These are phyloP conservation scores for Epichloe hybrida DNA, from an alignment of 2,329 filamentous ascomycete genomes.

Conservation along the genomic window DNA sequence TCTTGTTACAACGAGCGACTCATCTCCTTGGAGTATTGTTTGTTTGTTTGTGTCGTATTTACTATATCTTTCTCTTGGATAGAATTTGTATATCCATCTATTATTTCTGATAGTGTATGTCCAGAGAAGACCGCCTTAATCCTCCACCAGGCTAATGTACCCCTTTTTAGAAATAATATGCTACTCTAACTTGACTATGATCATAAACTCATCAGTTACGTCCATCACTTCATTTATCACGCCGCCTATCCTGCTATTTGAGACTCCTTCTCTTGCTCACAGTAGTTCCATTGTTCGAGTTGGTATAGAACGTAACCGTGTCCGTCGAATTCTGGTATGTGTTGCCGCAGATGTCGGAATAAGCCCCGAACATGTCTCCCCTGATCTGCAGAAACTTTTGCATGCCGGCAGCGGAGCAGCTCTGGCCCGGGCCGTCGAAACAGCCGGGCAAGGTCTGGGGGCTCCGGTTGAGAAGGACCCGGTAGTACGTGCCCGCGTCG, in stretches of 20 bases:
- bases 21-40: no score
- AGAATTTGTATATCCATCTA: no score
- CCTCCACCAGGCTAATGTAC: no score
- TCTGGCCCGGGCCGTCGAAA: slow-evolving; percentile 29
- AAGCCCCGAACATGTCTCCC: slow-evolving; percentile 24
- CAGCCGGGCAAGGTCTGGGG: slow-evolving; percentile 29
- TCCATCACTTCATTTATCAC: background rate
- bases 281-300: slow-evolving; percentile 14
- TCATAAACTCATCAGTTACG: no score
- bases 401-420: slow-evolving; percentile 27
- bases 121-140: no score
- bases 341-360: slow-evolving; percentile 25
- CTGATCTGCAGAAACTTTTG: slow-evolving; percentile 24
- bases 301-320: slow-evolving; percentile 19
- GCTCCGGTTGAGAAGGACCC: slow-evolving; percentile 30
- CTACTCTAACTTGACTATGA: no score
- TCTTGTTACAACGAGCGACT: no score
- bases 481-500: slow-evolving; percentile 20
- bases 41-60: no score
- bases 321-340: slow-evolving; percentile 23
- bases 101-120: no score
- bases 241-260: background rate
- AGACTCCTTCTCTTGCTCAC: slow-evolving; percentile 1
- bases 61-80: no score
- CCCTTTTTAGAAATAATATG: no score